Evolutionary conservation across 2,329 filamentous ascomycete species (phyloP).

Genomic region (Penicillium sclerotiorum): DNA sequence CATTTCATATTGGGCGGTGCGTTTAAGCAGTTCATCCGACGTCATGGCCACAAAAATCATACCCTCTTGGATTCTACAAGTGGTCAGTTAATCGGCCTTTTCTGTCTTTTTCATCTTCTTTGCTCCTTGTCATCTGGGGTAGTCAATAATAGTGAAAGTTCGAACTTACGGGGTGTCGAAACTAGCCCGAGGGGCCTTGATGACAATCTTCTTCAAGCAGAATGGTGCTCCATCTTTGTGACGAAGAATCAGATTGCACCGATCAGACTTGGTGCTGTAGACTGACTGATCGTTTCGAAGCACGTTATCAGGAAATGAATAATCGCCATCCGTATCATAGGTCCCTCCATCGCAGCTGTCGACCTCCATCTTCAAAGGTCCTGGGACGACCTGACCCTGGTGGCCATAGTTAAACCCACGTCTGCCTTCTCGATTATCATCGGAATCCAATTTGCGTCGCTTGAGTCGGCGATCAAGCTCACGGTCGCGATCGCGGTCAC

Average conservation of each 20-base stretch:
- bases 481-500: conserved; percentile 43
- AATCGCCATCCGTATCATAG: conserved; percentile 56
- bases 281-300: conserved; percentile 79
- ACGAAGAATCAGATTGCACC: conserved; percentile 82
- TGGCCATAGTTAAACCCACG: conserved; percentile 75
- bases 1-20: conserved; percentile 75
- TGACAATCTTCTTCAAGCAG: conserved; percentile 79
- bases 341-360: conserved; percentile 84
- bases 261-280: conserved; percentile 86
- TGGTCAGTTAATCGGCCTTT: conserved; percentile 34
- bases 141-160: conserved; percentile 3
- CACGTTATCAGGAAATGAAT: conserved; percentile 76
- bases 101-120: too few species aligned
- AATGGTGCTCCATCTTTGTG: conserved; percentile 83
- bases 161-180: conserved; percentile 81
- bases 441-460: conserved; percentile 70
- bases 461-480: conserved; percentile 54
- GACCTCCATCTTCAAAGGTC: conserved; percentile 81
- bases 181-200: conserved; percentile 78
- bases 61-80: conserved; percentile 76
- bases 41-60: conserved; percentile 91
- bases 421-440: conserved; percentile 53
- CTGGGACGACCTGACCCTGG: conserved; percentile 84
- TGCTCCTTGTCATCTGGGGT: too few species aligned
- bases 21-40: conserved; percentile 71